These are phyloP conservation scores for Multifurca ochricompacta DNA, from an alignment of 768 basidiomycete genomes.

Conservation along the genomic window DNA sequence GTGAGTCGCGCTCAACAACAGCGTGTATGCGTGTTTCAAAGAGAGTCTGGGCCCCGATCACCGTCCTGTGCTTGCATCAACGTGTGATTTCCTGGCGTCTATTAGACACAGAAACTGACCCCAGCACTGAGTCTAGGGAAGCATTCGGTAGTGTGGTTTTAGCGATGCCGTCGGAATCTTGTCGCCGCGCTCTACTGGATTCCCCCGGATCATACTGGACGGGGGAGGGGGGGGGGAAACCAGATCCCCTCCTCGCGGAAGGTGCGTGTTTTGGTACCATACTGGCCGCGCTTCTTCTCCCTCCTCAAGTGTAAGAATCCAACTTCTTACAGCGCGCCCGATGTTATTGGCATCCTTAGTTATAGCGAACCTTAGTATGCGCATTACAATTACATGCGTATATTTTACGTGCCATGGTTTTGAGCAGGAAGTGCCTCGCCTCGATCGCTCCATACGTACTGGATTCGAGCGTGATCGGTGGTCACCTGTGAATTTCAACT, in stretches of 20 bases:
- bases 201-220: background rate
- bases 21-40: background rate
- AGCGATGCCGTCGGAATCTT: background rate
- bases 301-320: background rate
- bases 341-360: background rate
- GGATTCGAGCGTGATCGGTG: background rate
- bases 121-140: background rate
- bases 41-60: background rate
- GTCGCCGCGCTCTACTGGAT: background rate
- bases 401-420: background rate
- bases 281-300: background rate
- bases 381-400: background rate
- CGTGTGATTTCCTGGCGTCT: background rate
- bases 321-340: background rate
- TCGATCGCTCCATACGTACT: background rate
- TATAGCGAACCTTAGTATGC: conserved; percentile 3
- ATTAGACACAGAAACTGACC: background rate
- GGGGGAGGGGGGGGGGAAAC: too few relatives aligned
- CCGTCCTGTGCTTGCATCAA: background rate
- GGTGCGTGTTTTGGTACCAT: background rate
- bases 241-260: background rate
- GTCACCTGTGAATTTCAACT: background rate
- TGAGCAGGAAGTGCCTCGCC: too few relatives aligned
- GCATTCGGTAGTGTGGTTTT: background rate
- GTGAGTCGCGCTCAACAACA: background rate